A percentile compares a stretch with the other conserved stretches of the same genome.
These are phyloP conservation scores for Penicillium simplicissimum DNA, from an alignment of 495 filamentous ascomycete species.

Conservation along the genomic window DNA sequence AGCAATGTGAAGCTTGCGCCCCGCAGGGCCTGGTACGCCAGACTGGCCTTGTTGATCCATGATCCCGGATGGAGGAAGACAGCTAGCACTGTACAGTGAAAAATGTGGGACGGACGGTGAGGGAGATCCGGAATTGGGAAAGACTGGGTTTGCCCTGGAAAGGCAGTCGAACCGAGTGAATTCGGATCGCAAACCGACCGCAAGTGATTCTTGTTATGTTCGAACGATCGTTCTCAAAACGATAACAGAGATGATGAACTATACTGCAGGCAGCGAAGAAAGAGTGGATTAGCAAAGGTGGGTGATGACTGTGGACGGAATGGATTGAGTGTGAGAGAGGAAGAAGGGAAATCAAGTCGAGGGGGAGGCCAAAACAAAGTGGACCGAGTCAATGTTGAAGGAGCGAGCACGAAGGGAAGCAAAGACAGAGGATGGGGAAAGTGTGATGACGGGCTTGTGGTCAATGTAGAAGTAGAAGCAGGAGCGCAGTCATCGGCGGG, in stretches of 20 bases:
- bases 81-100: constrained; percentile 27
- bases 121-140: constrained; percentile 23
- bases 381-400: constrained; percentile 7
- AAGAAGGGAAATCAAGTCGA: neutral
- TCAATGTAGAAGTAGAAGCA: constrained; percentile 4
- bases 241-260: constrained; percentile 25
- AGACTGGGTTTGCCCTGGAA: constrained; percentile 28
- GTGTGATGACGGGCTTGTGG: constrained; percentile 15
- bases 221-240: constrained; percentile 24
- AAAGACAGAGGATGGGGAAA: constrained; percentile 16
- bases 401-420: constrained; percentile 4
- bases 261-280: constrained; percentile 30
- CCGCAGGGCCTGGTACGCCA: constrained; percentile 76
- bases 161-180: constrained; percentile 28
- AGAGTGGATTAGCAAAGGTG: constrained; percentile 32
- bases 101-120: constrained; percentile 16
- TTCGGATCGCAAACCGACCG: constrained; percentile 33
- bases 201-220: constrained; percentile 23
- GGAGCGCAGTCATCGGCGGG: constrained; percentile 24
- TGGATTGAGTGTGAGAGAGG: constrained; percentile 2
- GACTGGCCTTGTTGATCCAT: constrained; percentile 87
- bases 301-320: neutral
- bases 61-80: constrained; percentile 28
- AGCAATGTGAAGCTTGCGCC: constrained; percentile 94
- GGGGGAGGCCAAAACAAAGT: constrained; percentile 1